Evolutionary conservation across 805 yeast species (phyloP).

Genomic region (Metschnikowia santaceciliae): DNA sequence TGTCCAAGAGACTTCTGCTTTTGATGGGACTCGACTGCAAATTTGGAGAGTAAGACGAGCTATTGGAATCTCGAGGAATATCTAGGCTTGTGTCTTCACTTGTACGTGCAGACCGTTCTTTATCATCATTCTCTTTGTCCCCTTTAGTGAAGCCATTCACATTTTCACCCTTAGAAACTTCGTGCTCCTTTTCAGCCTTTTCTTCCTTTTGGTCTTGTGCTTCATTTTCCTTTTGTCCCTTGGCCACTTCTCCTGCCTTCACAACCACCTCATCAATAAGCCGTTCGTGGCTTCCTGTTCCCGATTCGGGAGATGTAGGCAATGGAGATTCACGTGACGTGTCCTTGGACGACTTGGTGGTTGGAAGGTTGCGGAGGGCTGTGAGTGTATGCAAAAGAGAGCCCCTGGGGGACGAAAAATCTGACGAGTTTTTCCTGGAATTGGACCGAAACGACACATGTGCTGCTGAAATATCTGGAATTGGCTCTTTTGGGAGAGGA

Average conservation of each 20-base stretch:
- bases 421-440: slow-evolving; percentile 36
- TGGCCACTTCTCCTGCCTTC: background rate
- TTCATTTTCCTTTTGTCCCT: background rate
- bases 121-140: background rate
- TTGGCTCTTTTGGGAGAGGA: slow-evolving; percentile 54
- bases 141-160: no score
- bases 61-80: background rate
- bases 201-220: no score
- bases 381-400: slow-evolving; percentile 40
- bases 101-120: background rate
- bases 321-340: slow-evolving; percentile 43
- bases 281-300: background rate
- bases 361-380: slow-evolving; percentile 35
- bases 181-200: no score
- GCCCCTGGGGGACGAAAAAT: slow-evolving; percentile 36
- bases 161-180: no score
- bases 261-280: background rate
- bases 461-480: slow-evolving; percentile 40
- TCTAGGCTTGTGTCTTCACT: background rate
- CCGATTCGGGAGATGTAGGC: background rate
- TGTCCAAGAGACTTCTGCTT: slow-evolving; percentile 22
- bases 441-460: slow-evolving; percentile 31
- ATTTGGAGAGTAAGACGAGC: background rate
- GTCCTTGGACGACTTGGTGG: slow-evolving; percentile 31
- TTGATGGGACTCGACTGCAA: background rate